Conservation (phyloP, 2,329 filamentous ascomycete species). For the Fusarium aywerte region DNA sequence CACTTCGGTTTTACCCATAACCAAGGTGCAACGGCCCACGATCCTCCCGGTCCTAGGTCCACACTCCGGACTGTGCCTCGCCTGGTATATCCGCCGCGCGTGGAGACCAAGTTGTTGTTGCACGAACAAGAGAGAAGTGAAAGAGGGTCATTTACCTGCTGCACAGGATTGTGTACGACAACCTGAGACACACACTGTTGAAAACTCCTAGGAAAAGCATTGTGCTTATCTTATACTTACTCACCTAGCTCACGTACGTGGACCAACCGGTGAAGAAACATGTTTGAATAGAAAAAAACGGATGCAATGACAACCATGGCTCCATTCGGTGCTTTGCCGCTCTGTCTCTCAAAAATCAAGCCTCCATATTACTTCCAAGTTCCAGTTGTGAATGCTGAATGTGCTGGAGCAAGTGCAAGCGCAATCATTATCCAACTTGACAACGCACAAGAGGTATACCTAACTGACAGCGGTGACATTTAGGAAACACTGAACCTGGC, state of each 20-base stretch:
- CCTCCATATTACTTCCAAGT: neutral
- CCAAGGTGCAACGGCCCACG: conserved; percentile 19
- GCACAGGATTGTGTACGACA: conserved; percentile 39
- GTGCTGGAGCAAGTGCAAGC: conserved; percentile 15
- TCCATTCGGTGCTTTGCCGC: conserved; percentile 10
- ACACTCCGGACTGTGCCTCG: conserved; percentile 13
- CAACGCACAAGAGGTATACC: conserved; percentile 19
- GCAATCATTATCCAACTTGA: neutral
- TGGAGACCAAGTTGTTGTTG: conserved; percentile 33
- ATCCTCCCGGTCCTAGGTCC: conserved; percentile 25
- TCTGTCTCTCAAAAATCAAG: conserved; percentile 10
- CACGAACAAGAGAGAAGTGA: conserved; percentile 32
- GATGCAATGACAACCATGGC: conserved; percentile 32
- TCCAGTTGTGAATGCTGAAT: neutral
- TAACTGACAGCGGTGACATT: conserved; percentile 34
- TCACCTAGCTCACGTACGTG: conserved; percentile 42
- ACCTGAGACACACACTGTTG: conserved; percentile 45
- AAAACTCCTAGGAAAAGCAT: conserved; percentile 33
- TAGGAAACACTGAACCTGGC: conserved; percentile 22
- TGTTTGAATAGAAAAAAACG: conserved; percentile 25
- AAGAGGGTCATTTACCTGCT: conserved; percentile 28
- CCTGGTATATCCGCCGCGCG: conserved; percentile 31
- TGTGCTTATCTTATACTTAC: conserved; percentile 42
- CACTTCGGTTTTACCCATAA: conserved; percentile 20
- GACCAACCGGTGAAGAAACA: conserved; percentile 30